phyloP scores from a whole-genome alignment of 2,329 filamentous ascomycete genomes.

The Venturia pyrina region DNA sequence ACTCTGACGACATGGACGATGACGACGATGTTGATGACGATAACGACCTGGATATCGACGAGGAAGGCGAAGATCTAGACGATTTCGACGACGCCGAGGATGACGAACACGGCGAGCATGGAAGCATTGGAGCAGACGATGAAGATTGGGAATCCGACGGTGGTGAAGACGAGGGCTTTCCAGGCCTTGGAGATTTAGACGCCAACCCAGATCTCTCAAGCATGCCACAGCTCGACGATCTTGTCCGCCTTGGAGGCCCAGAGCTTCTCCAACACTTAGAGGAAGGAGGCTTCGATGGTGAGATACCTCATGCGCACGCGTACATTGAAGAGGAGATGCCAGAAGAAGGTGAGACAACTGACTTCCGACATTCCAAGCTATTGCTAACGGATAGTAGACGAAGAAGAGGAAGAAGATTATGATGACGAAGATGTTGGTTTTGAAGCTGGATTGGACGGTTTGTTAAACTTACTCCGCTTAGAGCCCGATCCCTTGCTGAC shows the following conservation, averaged over 20 bases:
- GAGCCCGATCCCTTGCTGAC: conserved; percentile 17
- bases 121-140: conserved; percentile 11
- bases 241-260: conserved; percentile 35
- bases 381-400: conserved; percentile 19
- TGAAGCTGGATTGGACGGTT: conserved; percentile 37
- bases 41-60: conserved; percentile 35
- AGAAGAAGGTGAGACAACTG: conserved; percentile 49
- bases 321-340: conserved; percentile 49
- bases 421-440: conserved; percentile 56
- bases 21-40: conserved; percentile 44
- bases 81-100: conserved; percentile 6
- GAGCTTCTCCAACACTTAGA: conserved; percentile 11
- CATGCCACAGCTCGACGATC: conserved; percentile 17
- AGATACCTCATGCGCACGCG: conserved; percentile 32
- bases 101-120: conserved; percentile 7
- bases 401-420: conserved; percentile 55
- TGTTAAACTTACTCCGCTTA: conserved; percentile 35
- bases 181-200: conserved; percentile 6
- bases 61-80: conserved; percentile 33
- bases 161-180: conserved; percentile 10
- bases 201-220: not conserved
- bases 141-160: conserved; percentile 14
- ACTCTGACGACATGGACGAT: conserved; percentile 46
- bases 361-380: not conserved
- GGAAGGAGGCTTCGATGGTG: conserved; percentile 16